A percentile compares a stretch with the other conserved stretches of the same genome.
phyloP scores from a whole-genome alignment of 2,329 filamentous ascomycete genomes.

The Plectosphaerella cucumerina region DNA sequence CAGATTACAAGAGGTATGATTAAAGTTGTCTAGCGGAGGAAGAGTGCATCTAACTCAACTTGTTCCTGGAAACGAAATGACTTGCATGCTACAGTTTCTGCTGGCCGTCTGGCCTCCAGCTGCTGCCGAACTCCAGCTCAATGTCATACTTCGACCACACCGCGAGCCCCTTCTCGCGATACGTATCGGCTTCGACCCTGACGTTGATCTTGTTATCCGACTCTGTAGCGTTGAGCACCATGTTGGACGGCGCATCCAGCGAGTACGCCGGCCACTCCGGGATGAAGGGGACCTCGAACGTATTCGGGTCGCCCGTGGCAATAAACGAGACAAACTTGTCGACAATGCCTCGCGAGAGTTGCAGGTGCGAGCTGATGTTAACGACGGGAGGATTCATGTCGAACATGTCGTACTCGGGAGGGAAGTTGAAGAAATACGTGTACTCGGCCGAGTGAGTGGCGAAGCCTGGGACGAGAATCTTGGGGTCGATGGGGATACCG shows the following conservation, averaged over 20 bases:
- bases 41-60: too few species aligned
- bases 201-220: slow-evolving; percentile 11
- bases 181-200: slow-evolving; percentile 11
- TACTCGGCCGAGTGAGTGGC: slow-evolving; percentile 14
- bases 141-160: slow-evolving; percentile 3
- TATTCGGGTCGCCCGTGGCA: slow-evolving; percentile 11
- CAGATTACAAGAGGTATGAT: too few species aligned
- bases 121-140: slow-evolving; percentile 1
- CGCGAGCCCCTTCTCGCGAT: slow-evolving; percentile 7
- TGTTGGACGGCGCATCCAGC: slow-evolving; percentile 10
- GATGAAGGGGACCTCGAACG: slow-evolving; percentile 6
- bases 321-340: slow-evolving; percentile 13
- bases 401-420: slow-evolving; percentile 11
- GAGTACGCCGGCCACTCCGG: slow-evolving; percentile 13
- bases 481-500: slow-evolving; percentile 7
- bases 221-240: slow-evolving; percentile 13
- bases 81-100: too few species aligned
- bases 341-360: slow-evolving; percentile 9
- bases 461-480: slow-evolving; percentile 11
- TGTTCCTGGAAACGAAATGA: too few species aligned
- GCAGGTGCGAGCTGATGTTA: slow-evolving; percentile 10
- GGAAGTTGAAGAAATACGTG: slow-evolving; percentile 13
- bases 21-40: background rate
- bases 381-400: slow-evolving; percentile 11
- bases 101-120: slow-evolving; percentile 3